phyloP scores from a whole-genome alignment of 495 filamentous ascomycete genomes.

The Cercophora newfieldiana region DNA sequence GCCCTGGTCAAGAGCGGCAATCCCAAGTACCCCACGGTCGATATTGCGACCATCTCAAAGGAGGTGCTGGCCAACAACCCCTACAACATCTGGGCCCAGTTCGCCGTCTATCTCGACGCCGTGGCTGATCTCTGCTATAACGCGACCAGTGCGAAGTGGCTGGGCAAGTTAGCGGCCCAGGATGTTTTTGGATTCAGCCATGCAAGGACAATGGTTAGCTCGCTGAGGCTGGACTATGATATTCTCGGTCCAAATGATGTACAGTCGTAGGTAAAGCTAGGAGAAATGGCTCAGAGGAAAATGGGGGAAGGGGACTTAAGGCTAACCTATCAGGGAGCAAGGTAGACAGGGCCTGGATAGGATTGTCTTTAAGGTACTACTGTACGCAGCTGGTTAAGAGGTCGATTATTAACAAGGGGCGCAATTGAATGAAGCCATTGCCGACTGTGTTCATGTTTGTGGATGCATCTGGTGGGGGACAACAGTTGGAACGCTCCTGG shows the following conservation, averaged over 20 bases:
- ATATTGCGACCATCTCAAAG: neutral
- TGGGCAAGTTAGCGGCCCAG: conserved; percentile 31
- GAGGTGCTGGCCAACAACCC: conserved; percentile 8
- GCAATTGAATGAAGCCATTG: no score
- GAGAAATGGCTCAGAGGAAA: no score
- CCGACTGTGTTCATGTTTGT: no score
- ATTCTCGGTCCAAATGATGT: conserved; percentile 10
- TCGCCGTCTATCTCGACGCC: conserved; percentile 34
- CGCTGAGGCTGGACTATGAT: conserved; percentile 11
- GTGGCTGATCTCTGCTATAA: conserved; percentile 32
- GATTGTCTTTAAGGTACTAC: no score
- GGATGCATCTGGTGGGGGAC: no score
- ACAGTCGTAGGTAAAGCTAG: no score
- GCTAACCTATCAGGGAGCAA: no score
- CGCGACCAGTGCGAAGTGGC: conserved; percentile 39
- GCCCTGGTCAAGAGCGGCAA: conserved; percentile 28
- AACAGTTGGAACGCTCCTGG: no score
- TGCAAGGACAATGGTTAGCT: conserved; percentile 13
- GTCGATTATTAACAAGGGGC: no score
- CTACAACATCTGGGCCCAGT: conserved; percentile 14
- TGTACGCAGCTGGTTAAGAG: no score
- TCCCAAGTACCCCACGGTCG: conserved; percentile 9
- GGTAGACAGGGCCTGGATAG: no score
- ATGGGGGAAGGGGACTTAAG: no score
- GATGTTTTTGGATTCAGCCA: conserved; percentile 32